These are phyloP conservation scores for Xylaria sp. DNA, from an alignment of 2,329 filamentous ascomycete genomes.

Conservation along the genomic window DNA sequence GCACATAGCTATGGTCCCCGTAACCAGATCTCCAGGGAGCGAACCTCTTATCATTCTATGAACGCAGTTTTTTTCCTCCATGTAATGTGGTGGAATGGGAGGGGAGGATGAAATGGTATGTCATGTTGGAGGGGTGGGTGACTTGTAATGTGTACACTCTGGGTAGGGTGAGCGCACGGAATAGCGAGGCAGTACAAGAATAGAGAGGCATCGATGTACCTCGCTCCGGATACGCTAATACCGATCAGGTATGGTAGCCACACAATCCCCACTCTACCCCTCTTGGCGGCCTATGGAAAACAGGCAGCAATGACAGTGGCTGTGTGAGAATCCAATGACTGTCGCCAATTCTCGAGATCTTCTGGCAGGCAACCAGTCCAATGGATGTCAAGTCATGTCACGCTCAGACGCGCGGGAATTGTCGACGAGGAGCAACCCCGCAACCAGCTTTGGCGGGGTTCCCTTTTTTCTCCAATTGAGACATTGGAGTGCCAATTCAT, in stretches of 20 bases:
- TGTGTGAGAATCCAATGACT: conserved; percentile 31
- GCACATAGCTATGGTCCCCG: conserved; percentile 9
- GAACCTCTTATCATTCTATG: conserved; percentile 2
- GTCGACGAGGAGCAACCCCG: conserved; percentile 26
- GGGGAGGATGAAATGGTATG: not conserved
- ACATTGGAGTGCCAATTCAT: conserved; percentile 12
- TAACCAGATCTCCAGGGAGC: conserved; percentile 10
- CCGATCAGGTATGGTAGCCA: not conserved
- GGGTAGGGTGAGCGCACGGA: too few species aligned
- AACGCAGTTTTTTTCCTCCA: not conserved
- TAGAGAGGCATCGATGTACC: not conserved
- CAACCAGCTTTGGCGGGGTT: conserved; percentile 34
- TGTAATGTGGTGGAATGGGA: not conserved
- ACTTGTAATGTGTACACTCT: too few species aligned
- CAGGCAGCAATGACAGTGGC: conserved; percentile 36
- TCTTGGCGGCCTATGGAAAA: conserved; percentile 26
- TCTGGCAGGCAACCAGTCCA: conserved; percentile 25
- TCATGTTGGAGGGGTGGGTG: not conserved
- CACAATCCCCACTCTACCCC: conserved; percentile 11
- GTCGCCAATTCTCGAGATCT: conserved; percentile 27
- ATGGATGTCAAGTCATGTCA: conserved; percentile 23
- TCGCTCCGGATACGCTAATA: not conserved
- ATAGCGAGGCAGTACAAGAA: too few species aligned
- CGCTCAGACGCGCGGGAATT: conserved; percentile 21
- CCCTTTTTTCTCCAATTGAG: conserved; percentile 16